Conservation (phyloP, 495 filamentous ascomycete genomes). For the Mytilinidion resinicola region DNA sequence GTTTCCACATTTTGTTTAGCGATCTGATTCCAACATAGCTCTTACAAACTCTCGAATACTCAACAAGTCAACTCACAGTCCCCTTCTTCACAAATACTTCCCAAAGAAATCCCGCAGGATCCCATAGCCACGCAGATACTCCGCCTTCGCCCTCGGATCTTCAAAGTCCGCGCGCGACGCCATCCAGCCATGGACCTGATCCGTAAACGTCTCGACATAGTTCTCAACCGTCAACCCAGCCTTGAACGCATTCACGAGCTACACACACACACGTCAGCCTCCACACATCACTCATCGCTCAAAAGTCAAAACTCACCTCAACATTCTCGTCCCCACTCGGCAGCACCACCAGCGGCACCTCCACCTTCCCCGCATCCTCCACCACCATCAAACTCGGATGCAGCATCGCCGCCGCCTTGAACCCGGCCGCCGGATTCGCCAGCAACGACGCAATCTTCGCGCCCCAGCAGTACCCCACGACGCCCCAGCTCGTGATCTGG, state of each 20-base stretch:
- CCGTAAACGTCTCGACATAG: constrained; percentile 67
- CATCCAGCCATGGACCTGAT: constrained; percentile 90
- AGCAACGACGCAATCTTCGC: background rate
- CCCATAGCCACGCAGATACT: background rate
- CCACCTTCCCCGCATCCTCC: background rate
- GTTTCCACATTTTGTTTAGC: no score
- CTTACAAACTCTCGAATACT: no score
- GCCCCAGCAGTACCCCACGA: constrained; percentile 88
- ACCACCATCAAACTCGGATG: background rate
- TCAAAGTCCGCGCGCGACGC: constrained; percentile 51
- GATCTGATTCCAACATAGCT: no score
- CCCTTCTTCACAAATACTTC: background rate
- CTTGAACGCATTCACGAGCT: constrained; percentile 41
- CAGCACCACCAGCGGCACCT: constrained; percentile 31
- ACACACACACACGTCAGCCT: constrained; percentile 15
- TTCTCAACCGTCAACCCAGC: constrained; percentile 50
- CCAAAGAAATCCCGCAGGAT: background rate
- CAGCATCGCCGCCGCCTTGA: constrained; percentile 39
- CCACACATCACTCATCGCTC: constrained; percentile 36
- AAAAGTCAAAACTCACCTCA: constrained; percentile 36
- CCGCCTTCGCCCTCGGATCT: background rate
- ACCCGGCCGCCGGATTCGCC: constrained; percentile 52
- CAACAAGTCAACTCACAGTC: no score
- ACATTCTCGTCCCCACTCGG: constrained; percentile 43
- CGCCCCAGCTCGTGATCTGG: constrained; percentile 64